These are phyloP conservation scores for Typha latifolia DNA, from an alignment of 176 grass and related monocot species.

Conservation along the genomic window DNA sequence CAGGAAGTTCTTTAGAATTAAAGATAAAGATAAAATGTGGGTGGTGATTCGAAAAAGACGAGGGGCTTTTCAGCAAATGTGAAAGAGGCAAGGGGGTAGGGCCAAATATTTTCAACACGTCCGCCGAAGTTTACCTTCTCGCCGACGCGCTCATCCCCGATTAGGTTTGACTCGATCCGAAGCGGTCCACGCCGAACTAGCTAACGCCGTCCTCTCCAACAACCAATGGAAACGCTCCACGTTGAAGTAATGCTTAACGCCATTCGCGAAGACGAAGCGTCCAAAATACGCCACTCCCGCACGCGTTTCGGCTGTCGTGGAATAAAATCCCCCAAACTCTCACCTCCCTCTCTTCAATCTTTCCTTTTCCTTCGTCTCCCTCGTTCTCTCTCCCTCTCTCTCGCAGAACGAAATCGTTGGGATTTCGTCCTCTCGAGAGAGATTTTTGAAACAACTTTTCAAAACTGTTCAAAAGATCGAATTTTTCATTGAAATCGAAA, in stretches of 20 bases:
- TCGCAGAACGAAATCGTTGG: background rate
- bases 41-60: no score
- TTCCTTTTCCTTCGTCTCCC: background rate
- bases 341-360: background rate
- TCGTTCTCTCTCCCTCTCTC: background rate
- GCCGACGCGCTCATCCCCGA: background rate
- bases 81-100: no score
- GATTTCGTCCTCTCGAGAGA: background rate
- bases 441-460: background rate
- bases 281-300: conserved; percentile 4
- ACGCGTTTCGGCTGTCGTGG: conserved; percentile 16
- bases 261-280: background rate
- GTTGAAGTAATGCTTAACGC: background rate
- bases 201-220: background rate
- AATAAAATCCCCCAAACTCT: conserved; percentile 11
- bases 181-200: background rate
- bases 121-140: no score
- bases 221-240: background rate
- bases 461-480: background rate
- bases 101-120: no score
- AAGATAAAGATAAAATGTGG: no score
- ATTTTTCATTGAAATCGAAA: background rate
- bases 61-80: no score
- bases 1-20: no score
- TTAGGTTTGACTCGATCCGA: background rate